Percentiles rank a stretch among this genome's conserved stretches.
Conservation (phyloP, 2,329 filamentous ascomycete genomes). For the Bisporella sp. region DNA sequence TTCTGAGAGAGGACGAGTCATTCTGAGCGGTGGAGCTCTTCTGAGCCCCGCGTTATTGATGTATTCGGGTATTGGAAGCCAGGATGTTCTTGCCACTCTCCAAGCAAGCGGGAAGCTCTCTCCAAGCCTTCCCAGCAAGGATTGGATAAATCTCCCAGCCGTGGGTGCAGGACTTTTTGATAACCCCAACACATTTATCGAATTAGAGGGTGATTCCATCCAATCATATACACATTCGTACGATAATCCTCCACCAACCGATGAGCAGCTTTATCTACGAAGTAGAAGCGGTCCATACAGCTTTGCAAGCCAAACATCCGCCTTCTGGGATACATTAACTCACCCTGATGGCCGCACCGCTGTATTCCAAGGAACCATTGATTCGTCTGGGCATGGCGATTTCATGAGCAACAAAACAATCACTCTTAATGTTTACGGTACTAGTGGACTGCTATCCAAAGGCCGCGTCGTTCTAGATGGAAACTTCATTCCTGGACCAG, state of each 20-base stretch:
- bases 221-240: constrained; percentile 43
- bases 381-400: constrained; percentile 36
- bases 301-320: constrained; percentile 44
- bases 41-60: constrained; percentile 45
- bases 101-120: constrained; percentile 30
- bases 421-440: constrained; percentile 50
- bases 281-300: constrained; percentile 43
- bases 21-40: constrained; percentile 43
- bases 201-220: constrained; percentile 35
- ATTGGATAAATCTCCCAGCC: constrained; percentile 42
- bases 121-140: constrained; percentile 20
- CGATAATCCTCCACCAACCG: constrained; percentile 32
- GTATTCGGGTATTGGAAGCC: constrained; percentile 42
- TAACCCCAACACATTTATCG: constrained; percentile 49
- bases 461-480: constrained; percentile 39
- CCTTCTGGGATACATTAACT: constrained; percentile 43
- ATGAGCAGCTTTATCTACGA: constrained; percentile 40
- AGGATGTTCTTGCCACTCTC: constrained; percentile 22
- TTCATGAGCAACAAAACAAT: constrained; percentile 39
- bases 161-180: constrained; percentile 46
- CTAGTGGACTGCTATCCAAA: constrained; percentile 43
- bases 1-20: constrained; percentile 27
- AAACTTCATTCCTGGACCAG: constrained; percentile 36
- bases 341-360: constrained; percentile 34
- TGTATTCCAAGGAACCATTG: constrained; percentile 46